These are phyloP conservation scores for Endocalyx cinctus DNA, from an alignment of 2,329 filamentous ascomycete species.

Conservation along the genomic window DNA sequence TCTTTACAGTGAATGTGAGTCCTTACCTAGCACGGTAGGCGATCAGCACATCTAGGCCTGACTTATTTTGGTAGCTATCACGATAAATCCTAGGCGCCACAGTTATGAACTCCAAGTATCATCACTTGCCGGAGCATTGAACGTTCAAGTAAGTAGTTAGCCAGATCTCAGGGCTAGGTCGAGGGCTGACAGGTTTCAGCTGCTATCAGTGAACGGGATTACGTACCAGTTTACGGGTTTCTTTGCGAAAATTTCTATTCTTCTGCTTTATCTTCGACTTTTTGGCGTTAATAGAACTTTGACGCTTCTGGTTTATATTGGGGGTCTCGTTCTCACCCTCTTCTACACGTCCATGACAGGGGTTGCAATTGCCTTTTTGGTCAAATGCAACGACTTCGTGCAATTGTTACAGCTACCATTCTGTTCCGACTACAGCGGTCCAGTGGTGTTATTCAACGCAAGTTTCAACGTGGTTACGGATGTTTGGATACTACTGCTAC, in stretches of 20 bases:
- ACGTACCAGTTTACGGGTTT: conserved; percentile 1
- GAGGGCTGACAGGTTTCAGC: not conserved
- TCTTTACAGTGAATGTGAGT: no score
- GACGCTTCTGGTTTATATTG: not conserved
- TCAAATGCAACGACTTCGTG: conserved; percentile 1
- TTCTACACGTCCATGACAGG: conserved; percentile 1
- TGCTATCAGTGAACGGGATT: not conserved
- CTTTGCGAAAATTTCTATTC: conserved; percentile 2
- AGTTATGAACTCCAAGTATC: no score
- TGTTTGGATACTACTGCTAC: conserved; percentile 1
- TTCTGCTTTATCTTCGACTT: conserved; percentile 1
- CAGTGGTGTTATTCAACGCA: not conserved
- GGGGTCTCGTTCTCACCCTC: not conserved
- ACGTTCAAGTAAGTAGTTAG: no score
- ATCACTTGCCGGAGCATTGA: no score
- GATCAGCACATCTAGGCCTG: no score
- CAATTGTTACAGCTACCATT: not conserved
- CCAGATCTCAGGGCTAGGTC: not conserved
- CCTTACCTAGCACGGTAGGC: no score
- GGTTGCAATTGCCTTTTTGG: not conserved
- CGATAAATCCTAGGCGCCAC: no score
- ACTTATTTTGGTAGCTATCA: no score
- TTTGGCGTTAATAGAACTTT: conserved; percentile 1
- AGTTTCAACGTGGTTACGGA: conserved; percentile 1
- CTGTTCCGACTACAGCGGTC: not conserved